These are phyloP conservation scores for Hamigera avellanea DNA, from an alignment of 495 filamentous ascomycete genomes.

Conservation along the genomic window DNA sequence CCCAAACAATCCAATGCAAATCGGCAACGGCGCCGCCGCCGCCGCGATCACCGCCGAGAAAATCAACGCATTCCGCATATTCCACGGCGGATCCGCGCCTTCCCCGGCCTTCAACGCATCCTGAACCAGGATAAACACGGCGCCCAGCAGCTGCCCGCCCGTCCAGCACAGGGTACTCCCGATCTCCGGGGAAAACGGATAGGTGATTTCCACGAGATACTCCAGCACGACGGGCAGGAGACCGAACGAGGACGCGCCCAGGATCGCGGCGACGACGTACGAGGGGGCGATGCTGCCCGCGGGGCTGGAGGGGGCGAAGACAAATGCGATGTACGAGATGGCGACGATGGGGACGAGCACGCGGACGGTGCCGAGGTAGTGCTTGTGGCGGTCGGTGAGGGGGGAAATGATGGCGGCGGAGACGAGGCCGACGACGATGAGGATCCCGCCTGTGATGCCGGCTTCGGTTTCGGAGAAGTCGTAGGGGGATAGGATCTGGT, in stretches of 20 bases:
- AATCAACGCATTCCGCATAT: slow-evolving; percentile 65
- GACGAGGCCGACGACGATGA: slow-evolving; percentile 85
- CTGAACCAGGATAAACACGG: slow-evolving; percentile 69
- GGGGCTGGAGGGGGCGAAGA: slow-evolving; percentile 69
- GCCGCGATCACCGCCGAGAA: slow-evolving; percentile 64
- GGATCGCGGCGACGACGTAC: slow-evolving; percentile 53
- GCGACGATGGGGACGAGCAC: slow-evolving; percentile 66
- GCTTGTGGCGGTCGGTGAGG: slow-evolving; percentile 73
- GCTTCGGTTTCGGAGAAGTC: slow-evolving; percentile 69
- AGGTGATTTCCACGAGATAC: slow-evolving; percentile 73
- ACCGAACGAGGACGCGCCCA: slow-evolving; percentile 72
- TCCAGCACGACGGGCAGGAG: slow-evolving; percentile 80
- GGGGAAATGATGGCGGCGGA: slow-evolving; percentile 64
- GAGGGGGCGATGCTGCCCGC: slow-evolving; percentile 49
- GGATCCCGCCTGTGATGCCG: slow-evolving; percentile 75
- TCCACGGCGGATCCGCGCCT: slow-evolving; percentile 42
- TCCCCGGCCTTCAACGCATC: slow-evolving; percentile 59
- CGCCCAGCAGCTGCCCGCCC: slow-evolving; percentile 60
- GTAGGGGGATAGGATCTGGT: slow-evolving; percentile 81
- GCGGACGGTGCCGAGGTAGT: slow-evolving; percentile 64
- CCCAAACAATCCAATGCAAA: slow-evolving; percentile 57
- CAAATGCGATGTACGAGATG: slow-evolving; percentile 58
- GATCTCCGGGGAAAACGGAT: slow-evolving; percentile 80
- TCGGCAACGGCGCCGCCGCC: slow-evolving; percentile 51
- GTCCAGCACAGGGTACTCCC: slow-evolving; percentile 74